Evolutionary conservation across 2,329 filamentous ascomycete genomes (phyloP), one percentile per base, ranked within the genome.

Genomic region (Macrophomina phaseolina): DNA sequence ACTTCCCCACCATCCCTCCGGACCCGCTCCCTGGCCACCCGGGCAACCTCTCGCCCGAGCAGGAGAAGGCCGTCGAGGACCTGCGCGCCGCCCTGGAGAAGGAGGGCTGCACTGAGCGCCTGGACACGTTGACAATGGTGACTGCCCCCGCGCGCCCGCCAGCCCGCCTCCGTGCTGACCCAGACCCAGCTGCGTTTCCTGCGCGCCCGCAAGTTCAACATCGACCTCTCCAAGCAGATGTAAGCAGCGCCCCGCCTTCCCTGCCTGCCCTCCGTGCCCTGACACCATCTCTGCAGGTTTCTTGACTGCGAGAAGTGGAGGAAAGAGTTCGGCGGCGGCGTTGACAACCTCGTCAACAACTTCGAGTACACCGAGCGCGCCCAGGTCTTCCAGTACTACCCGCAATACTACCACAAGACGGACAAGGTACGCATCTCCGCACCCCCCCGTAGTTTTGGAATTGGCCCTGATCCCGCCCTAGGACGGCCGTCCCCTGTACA

Each of bases 381-480:
- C 65, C 79, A 94, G 77, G 87, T 99, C 67, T 92, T 92, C 81
- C 84, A 94, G 81, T 97, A 91, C 85, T 99, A 99, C 83, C 93
- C 93, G 56, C 95, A 99, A 83, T 99, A 95, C 85, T 99, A 99
- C 84, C 95, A 99, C 87, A 97, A 97, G 85, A 94, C 89, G 12
- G 92, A 95, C 82, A 93, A 93, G 79, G 86, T 87, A 77, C 23
- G 76, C 69, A 3, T 4, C 34, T 40, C 40, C 6, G 36, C 9
- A 14, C 46, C n/a, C 5, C 16, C 32, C 28, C 5, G n/a, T 18
- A 6, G 23, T 8, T n/a, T 23, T n/a, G 16, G 38, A 58, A 65
- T 48, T 58, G 53, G 40, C 45, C 30, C 48, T 61, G 32, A 58
- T 32, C 32, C 58, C 51, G 5, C 49, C 16, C 56, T 71, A 97